These are phyloP conservation scores for Alternaria angustiovoidea DNA, from an alignment of 2,329 filamentous ascomycete genomes.

Conservation along the genomic window DNA sequence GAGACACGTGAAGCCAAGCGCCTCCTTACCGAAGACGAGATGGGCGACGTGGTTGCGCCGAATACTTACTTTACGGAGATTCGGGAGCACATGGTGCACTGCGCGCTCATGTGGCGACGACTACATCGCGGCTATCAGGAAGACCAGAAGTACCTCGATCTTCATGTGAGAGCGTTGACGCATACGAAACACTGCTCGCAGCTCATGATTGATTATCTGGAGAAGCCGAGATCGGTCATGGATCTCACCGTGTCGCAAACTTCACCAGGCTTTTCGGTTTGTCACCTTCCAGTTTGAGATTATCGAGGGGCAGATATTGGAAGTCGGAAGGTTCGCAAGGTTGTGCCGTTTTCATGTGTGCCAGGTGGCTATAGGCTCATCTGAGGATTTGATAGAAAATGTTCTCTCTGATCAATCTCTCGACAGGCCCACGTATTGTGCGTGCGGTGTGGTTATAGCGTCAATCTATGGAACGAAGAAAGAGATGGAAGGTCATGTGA, in stretches of 20 bases:
- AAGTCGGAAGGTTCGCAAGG: neutral
- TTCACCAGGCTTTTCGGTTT: neutral
- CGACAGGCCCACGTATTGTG: too few relatives aligned
- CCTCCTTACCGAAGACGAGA: slow-evolving; percentile 10
- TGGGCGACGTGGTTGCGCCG: slow-evolving; percentile 11
- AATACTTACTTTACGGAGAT: slow-evolving; percentile 13
- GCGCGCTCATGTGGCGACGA: slow-evolving; percentile 10
- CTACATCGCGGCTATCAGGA: slow-evolving; percentile 10
- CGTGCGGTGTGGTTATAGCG: too few relatives aligned
- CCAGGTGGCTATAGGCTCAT: rapidly evolving
- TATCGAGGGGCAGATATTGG: neutral
- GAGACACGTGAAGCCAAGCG: neutral
- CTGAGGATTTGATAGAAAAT: too few relatives aligned
- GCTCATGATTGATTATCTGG: neutral
- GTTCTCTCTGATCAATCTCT: neutral
- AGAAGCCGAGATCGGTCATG: neutral
- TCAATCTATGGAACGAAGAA: too few relatives aligned
- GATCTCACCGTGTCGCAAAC: neutral
- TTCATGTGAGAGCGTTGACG: neutral
- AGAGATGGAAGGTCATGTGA: neutral
- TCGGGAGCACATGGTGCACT: slow-evolving; percentile 15
- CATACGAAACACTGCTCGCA: neutral
- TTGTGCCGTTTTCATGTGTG: neutral
- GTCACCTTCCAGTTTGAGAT: neutral
- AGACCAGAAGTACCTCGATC: neutral